Evolutionary conservation across 345 rosid genomes (phyloP), one percentile per base, ranked within the genome.

Genomic region (Pistacia vera): DNA sequence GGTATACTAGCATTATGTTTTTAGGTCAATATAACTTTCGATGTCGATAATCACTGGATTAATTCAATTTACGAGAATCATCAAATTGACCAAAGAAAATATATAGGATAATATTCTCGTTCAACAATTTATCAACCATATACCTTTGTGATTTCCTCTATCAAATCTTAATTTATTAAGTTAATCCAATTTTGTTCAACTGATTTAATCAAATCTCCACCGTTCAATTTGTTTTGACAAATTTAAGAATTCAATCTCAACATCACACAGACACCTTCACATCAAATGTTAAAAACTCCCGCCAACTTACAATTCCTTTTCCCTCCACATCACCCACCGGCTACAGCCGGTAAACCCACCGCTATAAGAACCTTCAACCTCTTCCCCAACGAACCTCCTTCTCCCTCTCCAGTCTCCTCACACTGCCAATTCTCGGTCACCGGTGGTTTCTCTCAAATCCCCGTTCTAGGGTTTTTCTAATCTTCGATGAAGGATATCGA

Each of bases 221-320:
- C 46, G 46, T 41, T 41, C 9, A 14, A 16, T 54, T 54, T n/a
- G 63, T 16, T 3, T 11, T 2, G 1, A 59, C 0, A 1, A 22
- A 11, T 3, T 20, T 22, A 7, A n/a, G 33, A 59, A 20, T 59
- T 25, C 57, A 28, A 12, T 12, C 48, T 30, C 11, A 9, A 30
- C 22, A n/a, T 56, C 63, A 5, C 30, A 9, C 4, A 56, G 0
- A 46, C 14, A 5, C 30, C 13, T 3, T 17, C 1, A 9, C 65
- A 14, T 28, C 60, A 66, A 75, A 75, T 12, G 78, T 57, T 49
- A 58, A 66, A 75, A 46, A 8, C 78, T 75, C 78, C 78, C 78
- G 78, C 78, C 78, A 75, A 57, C 63, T 66, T 17, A 9, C 64
- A 75, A 56, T 57, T 46, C 36, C 51, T 14, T 46, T 75, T 67